Evolutionary conservation across 2,329 filamentous ascomycete species (phyloP), one percentile per base, ranked within the genome.

Genomic region (Ceratocystis destructans): DNA sequence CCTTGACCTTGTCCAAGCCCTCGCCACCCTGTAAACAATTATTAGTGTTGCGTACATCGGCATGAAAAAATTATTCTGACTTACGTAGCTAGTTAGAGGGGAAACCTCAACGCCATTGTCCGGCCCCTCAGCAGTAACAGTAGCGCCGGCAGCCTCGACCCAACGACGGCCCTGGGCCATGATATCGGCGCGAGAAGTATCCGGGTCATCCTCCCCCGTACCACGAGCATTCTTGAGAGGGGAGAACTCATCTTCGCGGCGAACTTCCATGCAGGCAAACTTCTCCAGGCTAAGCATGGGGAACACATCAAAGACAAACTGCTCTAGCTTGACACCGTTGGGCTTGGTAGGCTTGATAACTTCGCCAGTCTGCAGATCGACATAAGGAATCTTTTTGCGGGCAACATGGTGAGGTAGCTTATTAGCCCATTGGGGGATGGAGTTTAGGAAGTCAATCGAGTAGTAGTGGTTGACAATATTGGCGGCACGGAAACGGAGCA

Each of bases 401-500:
- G 94, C 94, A 69, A 99, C 87, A 80, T 99, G 94, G 76, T 97
- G 94, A 17, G 93, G 93, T 64, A 99, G 84, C 76, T 87, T 85
- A 78, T 91, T 82, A 20, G 84, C 86, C 89, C 90, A 96, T 71
- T 85, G 79, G 67, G 94, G 91, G 71, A 96, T 96, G 70, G 85
- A 87, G 76, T 96, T 88, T 62, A 99, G 83, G 83, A 96, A 97
- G 71, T 83, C 79, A 81, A 92, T 93, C 61, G 90, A 96, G 80
- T 99, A 99, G 84, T 97, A 99, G 82, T 99, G 94, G 82, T 99
- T 99, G 79, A 99, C 94, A 72, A 99, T 99, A 80, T 99, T 99
- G 73, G 93, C 94, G 67, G 94, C 93, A 69, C 94, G 88, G 86
- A 96, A 97, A 78, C 93, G 95, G 74, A 99, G 86, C 65, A 96